Evolutionary conservation across 2,329 filamentous ascomycete species (phyloP).

Genomic region (Aspergillus intermedius): DNA sequence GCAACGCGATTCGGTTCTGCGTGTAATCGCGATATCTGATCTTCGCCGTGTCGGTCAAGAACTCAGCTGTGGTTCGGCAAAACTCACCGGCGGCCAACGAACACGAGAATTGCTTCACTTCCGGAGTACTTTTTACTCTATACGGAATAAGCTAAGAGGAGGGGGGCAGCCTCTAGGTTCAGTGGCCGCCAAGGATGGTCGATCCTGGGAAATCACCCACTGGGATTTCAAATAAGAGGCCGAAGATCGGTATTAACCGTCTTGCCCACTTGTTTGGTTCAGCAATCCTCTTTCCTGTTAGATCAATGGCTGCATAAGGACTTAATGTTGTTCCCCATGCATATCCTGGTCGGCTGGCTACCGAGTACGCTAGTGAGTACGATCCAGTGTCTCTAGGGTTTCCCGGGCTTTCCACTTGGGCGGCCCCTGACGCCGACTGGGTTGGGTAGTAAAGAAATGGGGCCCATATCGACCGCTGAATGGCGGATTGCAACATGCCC

Average conservation of each 20-base stretch:
- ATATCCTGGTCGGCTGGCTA: not conserved
- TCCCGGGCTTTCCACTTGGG: not conserved
- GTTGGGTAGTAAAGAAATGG: not conserved
- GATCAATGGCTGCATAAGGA: not conserved
- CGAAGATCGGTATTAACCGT: conserved; percentile 5
- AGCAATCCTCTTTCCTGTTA: not conserved
- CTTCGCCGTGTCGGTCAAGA: no score
- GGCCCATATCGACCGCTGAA: not conserved
- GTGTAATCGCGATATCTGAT: no score
- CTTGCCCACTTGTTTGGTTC: not conserved
- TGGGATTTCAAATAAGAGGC: conserved; percentile 7
- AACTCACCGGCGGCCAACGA: no score
- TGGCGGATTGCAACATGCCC: not conserved
- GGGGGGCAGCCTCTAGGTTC: conserved; percentile 1
- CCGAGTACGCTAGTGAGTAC: not conserved
- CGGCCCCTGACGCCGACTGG: not conserved
- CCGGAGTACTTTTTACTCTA: not conserved
- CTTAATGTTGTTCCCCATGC: not conserved
- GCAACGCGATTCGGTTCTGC: no score
- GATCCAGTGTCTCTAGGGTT: not conserved
- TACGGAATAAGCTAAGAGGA: no score
- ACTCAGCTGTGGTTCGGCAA: no score
- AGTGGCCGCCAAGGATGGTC: conserved; percentile 11
- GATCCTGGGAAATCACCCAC: conserved; percentile 10
- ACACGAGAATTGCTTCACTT: no score